phyloP scores from a whole-genome alignment of 192 early-diverging fungal genomes.

The Ambispora gerdemannii region DNA sequence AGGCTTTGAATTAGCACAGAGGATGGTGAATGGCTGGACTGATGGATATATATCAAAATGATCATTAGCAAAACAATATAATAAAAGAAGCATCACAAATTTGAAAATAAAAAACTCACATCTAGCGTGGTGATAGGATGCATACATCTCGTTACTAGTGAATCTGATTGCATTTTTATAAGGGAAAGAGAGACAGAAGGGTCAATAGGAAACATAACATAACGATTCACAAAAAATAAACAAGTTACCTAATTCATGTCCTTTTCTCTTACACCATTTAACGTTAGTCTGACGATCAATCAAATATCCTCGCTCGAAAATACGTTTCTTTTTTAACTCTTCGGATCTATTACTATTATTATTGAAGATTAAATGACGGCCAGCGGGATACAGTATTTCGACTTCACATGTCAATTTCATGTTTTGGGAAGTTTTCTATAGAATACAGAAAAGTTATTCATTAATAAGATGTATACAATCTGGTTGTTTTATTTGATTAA shows the following conservation, averaged over 20 bases:
- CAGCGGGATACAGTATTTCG: constrained; percentile 20
- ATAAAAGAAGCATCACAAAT: no score
- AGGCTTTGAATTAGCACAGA: constrained; percentile 15
- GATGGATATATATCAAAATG: no score
- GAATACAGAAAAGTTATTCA: not conserved
- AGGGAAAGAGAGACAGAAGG: not conserved
- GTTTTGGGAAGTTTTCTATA: constrained; percentile 10
- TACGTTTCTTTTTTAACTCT: not conserved
- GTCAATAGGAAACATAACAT: not conserved
- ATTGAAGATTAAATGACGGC: not conserved
- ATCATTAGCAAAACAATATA: no score
- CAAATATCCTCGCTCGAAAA: constrained; percentile 14
- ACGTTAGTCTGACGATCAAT: constrained; percentile 17
- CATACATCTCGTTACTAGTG: constrained; percentile 12
- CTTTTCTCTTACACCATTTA: constrained; percentile 19
- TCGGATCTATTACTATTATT: not conserved
- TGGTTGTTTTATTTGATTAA: not conserved
- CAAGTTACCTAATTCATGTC: constrained; percentile 15
- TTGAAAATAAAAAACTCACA: constrained; percentile 4
- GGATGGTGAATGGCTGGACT: constrained; percentile 6
- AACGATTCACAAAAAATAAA: not conserved
- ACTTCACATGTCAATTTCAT: constrained; percentile 27
- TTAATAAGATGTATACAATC: not conserved
- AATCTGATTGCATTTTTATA: not conserved
- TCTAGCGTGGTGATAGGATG: constrained; percentile 23